phyloP scores from a whole-genome alignment of 164 flowering plant species.

The Macadamia integrifolia region DNA sequence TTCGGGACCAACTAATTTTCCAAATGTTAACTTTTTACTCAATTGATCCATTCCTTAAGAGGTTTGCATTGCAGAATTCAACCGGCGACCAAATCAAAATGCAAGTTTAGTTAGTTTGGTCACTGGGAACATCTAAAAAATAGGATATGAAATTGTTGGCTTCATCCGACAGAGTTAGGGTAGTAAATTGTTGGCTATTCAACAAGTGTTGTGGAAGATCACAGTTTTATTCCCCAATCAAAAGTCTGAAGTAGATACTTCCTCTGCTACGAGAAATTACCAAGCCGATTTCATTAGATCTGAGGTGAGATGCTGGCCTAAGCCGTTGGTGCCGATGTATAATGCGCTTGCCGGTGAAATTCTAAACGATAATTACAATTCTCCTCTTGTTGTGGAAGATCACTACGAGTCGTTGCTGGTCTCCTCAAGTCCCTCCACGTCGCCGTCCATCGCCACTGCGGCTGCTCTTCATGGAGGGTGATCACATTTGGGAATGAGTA shows the following conservation, averaged over 20 bases:
- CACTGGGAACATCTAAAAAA: too few species aligned
- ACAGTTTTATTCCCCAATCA: conserved; percentile 21
- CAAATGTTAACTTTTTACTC: too few species aligned
- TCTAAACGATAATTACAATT: neutral
- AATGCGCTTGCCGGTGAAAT: conserved; percentile 7
- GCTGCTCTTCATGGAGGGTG: too few species aligned
- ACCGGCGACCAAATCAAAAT: too few species aligned
- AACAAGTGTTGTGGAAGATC: conserved; percentile 45
- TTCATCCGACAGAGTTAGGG: conserved; percentile 32
- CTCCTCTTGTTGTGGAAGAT: conserved; percentile 16
- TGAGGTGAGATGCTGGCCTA: conserved; percentile 9
- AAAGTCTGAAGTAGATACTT: conserved; percentile 28
- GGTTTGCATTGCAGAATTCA: too few species aligned
- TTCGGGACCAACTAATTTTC: too few species aligned
- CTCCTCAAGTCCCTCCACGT: too few species aligned
- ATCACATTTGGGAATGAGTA: too few species aligned
- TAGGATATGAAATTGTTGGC: conserved; percentile 14
- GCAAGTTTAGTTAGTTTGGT: too few species aligned
- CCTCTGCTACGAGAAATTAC: conserved; percentile 10
- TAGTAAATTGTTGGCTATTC: conserved; percentile 28
- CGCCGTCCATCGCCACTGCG: too few species aligned
- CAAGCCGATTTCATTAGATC: conserved; percentile 10
- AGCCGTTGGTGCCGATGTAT: conserved; percentile 16
- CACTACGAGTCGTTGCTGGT: conserved; percentile 1
- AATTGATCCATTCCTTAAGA: too few species aligned